Base-by-base conservation (phyloP, 345 rosid genomes). In the Carallia brachiata region DNA sequence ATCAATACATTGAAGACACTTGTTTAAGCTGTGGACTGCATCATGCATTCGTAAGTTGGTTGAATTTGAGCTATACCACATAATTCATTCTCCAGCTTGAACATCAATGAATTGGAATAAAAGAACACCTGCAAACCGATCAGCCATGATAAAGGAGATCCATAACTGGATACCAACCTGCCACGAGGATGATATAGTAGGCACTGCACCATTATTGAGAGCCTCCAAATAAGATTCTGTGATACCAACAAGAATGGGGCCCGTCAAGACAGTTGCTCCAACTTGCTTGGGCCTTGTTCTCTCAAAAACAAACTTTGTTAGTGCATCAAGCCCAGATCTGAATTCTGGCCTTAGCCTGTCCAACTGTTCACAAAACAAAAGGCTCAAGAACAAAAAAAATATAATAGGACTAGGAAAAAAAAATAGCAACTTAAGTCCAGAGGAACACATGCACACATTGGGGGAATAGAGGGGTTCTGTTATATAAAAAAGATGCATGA, bases 101-200 rank as follows among this genome's bases (percentile, higher is more conserved):
- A 32, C 4, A 32, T 32, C 2, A 32, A 32, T 32, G 34, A 32
- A 1, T 39, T 7, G 44, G 44, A 8, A 39, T 7, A 10, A 39
- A 39, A 39, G 44, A 39, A 39, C 44, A 39, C 44, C 44, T 6
- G 44, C 1, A 39, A 39, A 39, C 44, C 7, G 44, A 39, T 39
- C 44, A 39, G 8, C 44, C 1, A 7, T 27, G 52, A 63, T 40
- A 53, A 17, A 67, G 15, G 19, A 5, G 36, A 65, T 63, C 57
- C 57, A 53, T 15, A 71, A 66, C 34, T 70, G 63, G 55, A 67
- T 57, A 69, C 91, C 36, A 71, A 95, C 99, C 98, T 92, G 96
- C 99, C 99, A 96, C 12, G 99, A 92, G 30, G 99, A 92, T 48
- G 93, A 83, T 84, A 92, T 96, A 47, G 98, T 89, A 56, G 99